phyloP scores from a whole-genome alignment of 1,284 basidiomycete species.

The Phlebopus sp. region DNA sequence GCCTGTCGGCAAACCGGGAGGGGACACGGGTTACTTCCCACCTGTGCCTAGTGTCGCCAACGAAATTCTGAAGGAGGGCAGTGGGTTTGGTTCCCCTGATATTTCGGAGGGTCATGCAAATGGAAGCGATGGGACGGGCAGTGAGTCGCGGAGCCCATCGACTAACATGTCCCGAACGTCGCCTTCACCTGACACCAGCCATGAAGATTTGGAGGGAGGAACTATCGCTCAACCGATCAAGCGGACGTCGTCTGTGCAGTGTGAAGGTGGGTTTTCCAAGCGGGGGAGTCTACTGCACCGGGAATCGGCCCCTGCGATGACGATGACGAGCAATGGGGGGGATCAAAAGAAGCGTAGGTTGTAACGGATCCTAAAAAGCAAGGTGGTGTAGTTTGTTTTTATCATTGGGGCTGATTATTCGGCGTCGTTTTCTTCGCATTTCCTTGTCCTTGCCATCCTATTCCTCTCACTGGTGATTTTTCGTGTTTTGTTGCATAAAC shows the following conservation, averaged over 20 bases:
- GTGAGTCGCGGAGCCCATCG: slow-evolving; percentile 10
- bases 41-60: slow-evolving; percentile 40
- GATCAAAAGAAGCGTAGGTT: slow-evolving; percentile 54
- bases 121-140: slow-evolving; percentile 8
- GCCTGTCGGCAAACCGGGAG: slow-evolving; percentile 27
- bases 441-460: no score
- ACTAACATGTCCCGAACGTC: slow-evolving; percentile 6
- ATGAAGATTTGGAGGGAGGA: slow-evolving; percentile 15
- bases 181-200: slow-evolving; percentile 12
- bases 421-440: no score
- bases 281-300: slow-evolving; percentile 31
- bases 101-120: slow-evolving; percentile 6
- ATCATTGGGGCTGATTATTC: no score
- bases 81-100: slow-evolving; percentile 5
- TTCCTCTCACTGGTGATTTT: no score
- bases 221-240: slow-evolving; percentile 23
- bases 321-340: slow-evolving; percentile 28
- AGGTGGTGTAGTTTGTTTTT: no score
- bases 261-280: slow-evolving; percentile 25
- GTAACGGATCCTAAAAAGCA: no score
- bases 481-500: no score
- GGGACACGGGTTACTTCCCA: slow-evolving; percentile 39
- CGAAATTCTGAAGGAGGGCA: slow-evolving; percentile 39
- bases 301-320: slow-evolving; percentile 32
- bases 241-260: slow-evolving; percentile 29